Conservation (phyloP, 192 early-diverging fungal species). For the Cetraspora pellucida region DNA sequence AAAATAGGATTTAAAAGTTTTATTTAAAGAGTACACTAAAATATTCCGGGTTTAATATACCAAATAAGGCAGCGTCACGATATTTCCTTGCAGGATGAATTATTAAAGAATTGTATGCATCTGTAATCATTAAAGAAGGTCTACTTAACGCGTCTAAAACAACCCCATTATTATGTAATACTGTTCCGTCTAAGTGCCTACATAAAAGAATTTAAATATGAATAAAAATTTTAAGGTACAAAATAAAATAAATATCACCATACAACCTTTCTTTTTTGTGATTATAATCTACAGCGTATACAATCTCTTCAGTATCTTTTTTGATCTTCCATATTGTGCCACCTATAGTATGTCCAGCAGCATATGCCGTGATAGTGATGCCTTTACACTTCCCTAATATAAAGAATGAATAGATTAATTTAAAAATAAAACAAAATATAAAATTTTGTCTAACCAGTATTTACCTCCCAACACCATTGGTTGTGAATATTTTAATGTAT, state of each 20-base stretch:
- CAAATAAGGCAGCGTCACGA: slow-evolving; percentile 78
- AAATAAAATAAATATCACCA: slow-evolving; percentile 30
- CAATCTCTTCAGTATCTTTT: slow-evolving; percentile 89
- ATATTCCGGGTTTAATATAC: slow-evolving; percentile 40
- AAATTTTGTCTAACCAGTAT: not conserved
- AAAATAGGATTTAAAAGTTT: not conserved
- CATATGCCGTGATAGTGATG: slow-evolving; percentile 87
- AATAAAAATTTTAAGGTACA: not conserved
- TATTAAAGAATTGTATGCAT: slow-evolving; percentile 75
- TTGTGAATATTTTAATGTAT: slow-evolving; percentile 84
- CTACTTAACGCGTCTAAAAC: slow-evolving; percentile 67
- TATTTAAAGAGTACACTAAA: not conserved
- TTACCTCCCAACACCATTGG: slow-evolving; percentile 69
- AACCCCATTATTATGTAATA: slow-evolving; percentile 62
- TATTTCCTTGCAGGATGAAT: slow-evolving; percentile 67
- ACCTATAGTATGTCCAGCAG: slow-evolving; percentile 93
- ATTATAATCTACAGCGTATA: slow-evolving; percentile 97
- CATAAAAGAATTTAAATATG: slow-evolving; percentile 34
- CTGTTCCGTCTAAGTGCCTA: slow-evolving; percentile 81
- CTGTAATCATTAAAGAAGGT: slow-evolving; percentile 93
- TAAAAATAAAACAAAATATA: not conserved
- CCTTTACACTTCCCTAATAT: slow-evolving; percentile 73
- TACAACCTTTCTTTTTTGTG: slow-evolving; percentile 81
- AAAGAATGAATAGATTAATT: not conserved
- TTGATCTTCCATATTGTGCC: slow-evolving; percentile 97